Conservation (phyloP, 2,329 filamentous ascomycete genomes). For the Paecilomyces dactylethromorphus region DNA sequence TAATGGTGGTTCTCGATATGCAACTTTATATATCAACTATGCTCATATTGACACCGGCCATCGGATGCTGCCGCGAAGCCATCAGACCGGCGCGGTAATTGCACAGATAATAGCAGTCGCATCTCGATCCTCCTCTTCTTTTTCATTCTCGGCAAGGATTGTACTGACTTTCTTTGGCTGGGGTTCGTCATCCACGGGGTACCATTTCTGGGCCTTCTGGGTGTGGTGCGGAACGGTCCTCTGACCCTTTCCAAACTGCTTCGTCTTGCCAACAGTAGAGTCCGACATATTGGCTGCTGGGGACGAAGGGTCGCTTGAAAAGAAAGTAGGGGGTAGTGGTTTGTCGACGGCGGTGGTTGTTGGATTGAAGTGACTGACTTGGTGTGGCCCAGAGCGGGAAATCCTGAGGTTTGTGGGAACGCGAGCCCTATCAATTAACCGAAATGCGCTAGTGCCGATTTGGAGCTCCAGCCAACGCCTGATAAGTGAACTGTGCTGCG, state of each 20-base stretch:
- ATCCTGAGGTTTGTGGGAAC: conserved; percentile 38
- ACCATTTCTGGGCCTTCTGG: conserved; percentile 98
- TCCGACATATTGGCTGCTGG: conserved; percentile 50
- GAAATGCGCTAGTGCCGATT: conserved; percentile 32
- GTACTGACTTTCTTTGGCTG: conserved; percentile 88
- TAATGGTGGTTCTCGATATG: neutral
- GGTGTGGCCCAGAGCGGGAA: conserved; percentile 30
- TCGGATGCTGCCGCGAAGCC: conserved; percentile 1
- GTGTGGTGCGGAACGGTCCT: conserved; percentile 78
- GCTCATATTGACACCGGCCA: conserved; percentile 15
- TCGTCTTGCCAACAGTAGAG: conserved; percentile 55
- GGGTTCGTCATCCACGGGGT: conserved; percentile 87
- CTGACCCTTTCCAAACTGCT: conserved; percentile 97
- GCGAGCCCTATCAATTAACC: conserved; percentile 35
- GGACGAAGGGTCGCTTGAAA: conserved; percentile 32
- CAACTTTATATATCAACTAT: conserved; percentile 11
- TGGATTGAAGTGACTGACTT: conserved; percentile 33
- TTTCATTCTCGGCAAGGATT: conserved; percentile 10
- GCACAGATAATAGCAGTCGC: conserved; percentile 14
- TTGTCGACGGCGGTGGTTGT: conserved; percentile 39
- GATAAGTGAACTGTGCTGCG: conserved; percentile 6
- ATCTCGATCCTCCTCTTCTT: conserved; percentile 15
- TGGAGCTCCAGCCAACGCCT: conserved; percentile 12
- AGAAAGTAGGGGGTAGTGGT: conserved; percentile 28
- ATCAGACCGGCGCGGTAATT: conserved; percentile 19